Evolutionary conservation across 495 filamentous ascomycete species (phyloP).

Genomic region (Xylaria telfairii): DNA sequence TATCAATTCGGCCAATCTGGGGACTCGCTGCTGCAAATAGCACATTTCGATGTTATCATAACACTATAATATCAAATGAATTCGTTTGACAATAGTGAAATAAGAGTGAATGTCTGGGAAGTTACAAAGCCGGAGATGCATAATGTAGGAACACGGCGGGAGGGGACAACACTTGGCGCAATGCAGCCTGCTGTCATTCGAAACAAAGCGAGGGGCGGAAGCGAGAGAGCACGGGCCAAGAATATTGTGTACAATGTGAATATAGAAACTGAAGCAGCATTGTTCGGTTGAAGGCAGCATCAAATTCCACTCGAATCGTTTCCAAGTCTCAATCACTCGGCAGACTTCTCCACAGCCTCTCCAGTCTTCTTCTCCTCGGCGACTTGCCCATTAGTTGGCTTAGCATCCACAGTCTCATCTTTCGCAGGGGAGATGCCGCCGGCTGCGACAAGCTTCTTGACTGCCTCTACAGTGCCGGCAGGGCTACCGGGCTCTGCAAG

Average conservation of each 20-base stretch:
- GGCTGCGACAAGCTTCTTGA: slow-evolving; percentile 56
- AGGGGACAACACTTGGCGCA: slow-evolving; percentile 9
- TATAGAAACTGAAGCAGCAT: slow-evolving; percentile 13
- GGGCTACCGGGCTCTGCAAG: slow-evolving; percentile 66
- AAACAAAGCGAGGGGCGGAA: neutral
- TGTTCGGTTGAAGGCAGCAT: slow-evolving; percentile 17
- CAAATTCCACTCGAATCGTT: slow-evolving; percentile 15
- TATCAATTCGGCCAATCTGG: neutral
- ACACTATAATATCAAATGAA: neutral
- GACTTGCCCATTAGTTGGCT: slow-evolving; percentile 31
- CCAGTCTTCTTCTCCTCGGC: slow-evolving; percentile 31
- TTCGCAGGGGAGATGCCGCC: slow-evolving; percentile 27
- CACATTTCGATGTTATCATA: neutral
- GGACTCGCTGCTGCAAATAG: neutral
- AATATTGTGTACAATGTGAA: slow-evolving; percentile 20
- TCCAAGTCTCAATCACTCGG: slow-evolving; percentile 10
- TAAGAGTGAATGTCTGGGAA: neutral
- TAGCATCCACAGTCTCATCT: slow-evolving; percentile 31
- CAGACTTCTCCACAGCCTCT: slow-evolving; percentile 29
- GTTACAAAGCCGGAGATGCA: neutral
- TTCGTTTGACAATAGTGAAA: neutral
- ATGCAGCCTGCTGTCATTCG: slow-evolving; percentile 12
- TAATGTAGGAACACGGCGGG: neutral
- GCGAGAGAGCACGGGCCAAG: slow-evolving; percentile 13
- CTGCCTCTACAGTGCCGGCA: slow-evolving; percentile 61